A percentile compares a stretch with the other conserved stretches of the same genome.
Conservation (phyloP, 2,329 filamentous ascomycete species). For the Didymella pomorum region DNA sequence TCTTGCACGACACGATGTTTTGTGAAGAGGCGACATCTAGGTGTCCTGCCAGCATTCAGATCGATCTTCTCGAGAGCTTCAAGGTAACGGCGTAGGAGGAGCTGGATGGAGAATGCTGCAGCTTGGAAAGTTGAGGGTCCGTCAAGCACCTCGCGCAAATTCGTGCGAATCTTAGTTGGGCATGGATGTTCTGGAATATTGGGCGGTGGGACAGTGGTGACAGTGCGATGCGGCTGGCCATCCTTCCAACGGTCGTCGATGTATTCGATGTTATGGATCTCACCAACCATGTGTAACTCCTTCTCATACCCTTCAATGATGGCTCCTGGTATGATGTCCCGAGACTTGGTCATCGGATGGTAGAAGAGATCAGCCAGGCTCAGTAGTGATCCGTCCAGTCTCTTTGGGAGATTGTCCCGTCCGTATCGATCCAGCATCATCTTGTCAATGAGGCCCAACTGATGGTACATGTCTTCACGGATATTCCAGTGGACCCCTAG, state of each 20-base stretch:
- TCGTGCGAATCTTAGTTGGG: conserved; percentile 23
- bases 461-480: conserved; percentile 30
- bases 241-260: conserved; percentile 29
- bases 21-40: conserved; percentile 24
- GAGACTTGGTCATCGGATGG: conserved; percentile 15
- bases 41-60: conserved; percentile 17
- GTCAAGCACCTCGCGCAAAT: conserved; percentile 25
- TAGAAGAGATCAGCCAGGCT: conserved; percentile 25
- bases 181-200: conserved; percentile 4
- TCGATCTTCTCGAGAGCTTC: conserved; percentile 27
- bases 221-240: conserved; percentile 25
- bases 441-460: conserved; percentile 29
- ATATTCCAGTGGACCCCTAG: conserved; percentile 33
- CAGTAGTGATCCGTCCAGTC: conserved; percentile 24
- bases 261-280: conserved; percentile 26
- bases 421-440: conserved; percentile 30
- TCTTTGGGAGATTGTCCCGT: conserved; percentile 18
- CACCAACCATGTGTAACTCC: conserved; percentile 21
- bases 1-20: conserved; percentile 29
- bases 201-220: conserved; percentile 23
- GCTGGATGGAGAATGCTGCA: conserved; percentile 23
- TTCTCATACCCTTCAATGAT: conserved; percentile 29
- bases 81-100: conserved; percentile 28
- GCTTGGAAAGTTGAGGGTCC: conserved; percentile 29
- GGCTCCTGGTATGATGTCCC: conserved; percentile 24